A percentile compares a stretch with the other conserved stretches of the same genome.
These are phyloP conservation scores for Pythium pectinolyticum DNA, from an alignment of 352 stramenopile genomes.

Conservation along the genomic window DNA sequence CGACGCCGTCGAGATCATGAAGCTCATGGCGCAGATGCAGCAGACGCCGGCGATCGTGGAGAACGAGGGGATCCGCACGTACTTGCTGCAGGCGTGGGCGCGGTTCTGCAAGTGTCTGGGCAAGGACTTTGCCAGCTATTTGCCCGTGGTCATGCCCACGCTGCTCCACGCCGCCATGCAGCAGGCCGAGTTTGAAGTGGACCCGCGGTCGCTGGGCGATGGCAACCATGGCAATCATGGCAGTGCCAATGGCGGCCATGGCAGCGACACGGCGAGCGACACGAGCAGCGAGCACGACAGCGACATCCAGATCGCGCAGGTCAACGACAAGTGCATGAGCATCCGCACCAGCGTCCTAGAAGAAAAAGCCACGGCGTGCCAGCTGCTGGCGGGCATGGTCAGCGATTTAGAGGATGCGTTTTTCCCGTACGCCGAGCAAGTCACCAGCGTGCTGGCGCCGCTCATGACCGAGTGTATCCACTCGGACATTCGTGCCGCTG, in stretches of 20 bases:
- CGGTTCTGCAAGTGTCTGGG: constrained; percentile 76
- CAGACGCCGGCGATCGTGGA: constrained; percentile 73
- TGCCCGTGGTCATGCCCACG: constrained; percentile 82
- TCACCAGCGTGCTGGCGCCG: constrained; percentile 78
- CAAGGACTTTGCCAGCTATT: constrained; percentile 74
- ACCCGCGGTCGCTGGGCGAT: constrained; percentile 60
- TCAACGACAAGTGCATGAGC: constrained; percentile 81
- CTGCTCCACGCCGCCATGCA: constrained; percentile 75
- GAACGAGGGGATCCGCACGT: constrained; percentile 83
- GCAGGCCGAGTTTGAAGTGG: constrained; percentile 84
- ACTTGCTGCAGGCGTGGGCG: constrained; percentile 79
- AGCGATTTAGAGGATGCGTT: constrained; percentile 80
- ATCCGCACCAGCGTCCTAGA: constrained; percentile 83
- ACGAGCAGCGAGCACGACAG: constrained; percentile 50
- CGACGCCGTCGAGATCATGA: constrained; percentile 76
- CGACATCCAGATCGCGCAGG: constrained; percentile 83
- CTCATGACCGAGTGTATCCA: constrained; percentile 84
- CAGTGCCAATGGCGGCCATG: too few species aligned
- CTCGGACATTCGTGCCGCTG: constrained; percentile 79
- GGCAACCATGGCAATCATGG: too few species aligned
- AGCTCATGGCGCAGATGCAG: constrained; percentile 86
- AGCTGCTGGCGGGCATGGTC: constrained; percentile 76
- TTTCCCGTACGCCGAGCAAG: constrained; percentile 85
- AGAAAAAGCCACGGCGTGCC: constrained; percentile 82
- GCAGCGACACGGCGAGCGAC: constrained; percentile 42